A percentile compares a stretch with the other conserved stretches of the same genome.
Conservation (phyloP, 2,329 filamentous ascomycete genomes). For the Scolecobasidium constrictum region DNA sequence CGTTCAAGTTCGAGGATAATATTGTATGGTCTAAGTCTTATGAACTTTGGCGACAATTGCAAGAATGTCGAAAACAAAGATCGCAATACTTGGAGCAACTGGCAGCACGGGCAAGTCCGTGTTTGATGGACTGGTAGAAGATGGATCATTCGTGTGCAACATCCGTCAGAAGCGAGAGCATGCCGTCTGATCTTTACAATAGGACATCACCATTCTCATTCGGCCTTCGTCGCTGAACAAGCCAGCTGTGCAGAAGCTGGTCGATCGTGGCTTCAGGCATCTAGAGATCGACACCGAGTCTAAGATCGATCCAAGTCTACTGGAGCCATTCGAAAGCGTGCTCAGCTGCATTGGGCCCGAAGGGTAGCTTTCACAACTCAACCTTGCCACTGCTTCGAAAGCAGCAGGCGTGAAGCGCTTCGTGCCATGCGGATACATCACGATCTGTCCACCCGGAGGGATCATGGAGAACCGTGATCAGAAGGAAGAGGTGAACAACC, state of each 20-base stretch:
- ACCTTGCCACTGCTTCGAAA: slow-evolving; percentile 10
- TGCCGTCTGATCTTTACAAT: too few relatives aligned
- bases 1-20: too few relatives aligned
- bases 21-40: too few relatives aligned
- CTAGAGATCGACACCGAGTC: slow-evolving; percentile 33
- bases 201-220: slow-evolving; percentile 40
- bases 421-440: slow-evolving; percentile 11
- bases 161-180: too few relatives aligned
- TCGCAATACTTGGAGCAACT: too few relatives aligned
- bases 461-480: slow-evolving; percentile 13
- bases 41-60: too few relatives aligned
- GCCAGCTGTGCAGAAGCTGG: slow-evolving; percentile 29
- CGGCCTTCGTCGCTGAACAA: slow-evolving; percentile 38
- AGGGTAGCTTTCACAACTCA: slow-evolving; percentile 6
- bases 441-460: slow-evolving; percentile 11
- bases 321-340: slow-evolving; percentile 13
- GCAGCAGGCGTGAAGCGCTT: slow-evolving; percentile 10
- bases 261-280: slow-evolving; percentile 32
- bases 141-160: too few relatives aligned
- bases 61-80: too few relatives aligned
- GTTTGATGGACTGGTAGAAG: too few relatives aligned
- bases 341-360: slow-evolving; percentile 22
- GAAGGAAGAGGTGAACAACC: slow-evolving; percentile 42
- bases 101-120: too few relatives aligned
- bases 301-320: slow-evolving; percentile 12